Evolutionary conservation across 208 protist species (phyloP).

Genomic region (Leishmania martiniquensis): DNA sequence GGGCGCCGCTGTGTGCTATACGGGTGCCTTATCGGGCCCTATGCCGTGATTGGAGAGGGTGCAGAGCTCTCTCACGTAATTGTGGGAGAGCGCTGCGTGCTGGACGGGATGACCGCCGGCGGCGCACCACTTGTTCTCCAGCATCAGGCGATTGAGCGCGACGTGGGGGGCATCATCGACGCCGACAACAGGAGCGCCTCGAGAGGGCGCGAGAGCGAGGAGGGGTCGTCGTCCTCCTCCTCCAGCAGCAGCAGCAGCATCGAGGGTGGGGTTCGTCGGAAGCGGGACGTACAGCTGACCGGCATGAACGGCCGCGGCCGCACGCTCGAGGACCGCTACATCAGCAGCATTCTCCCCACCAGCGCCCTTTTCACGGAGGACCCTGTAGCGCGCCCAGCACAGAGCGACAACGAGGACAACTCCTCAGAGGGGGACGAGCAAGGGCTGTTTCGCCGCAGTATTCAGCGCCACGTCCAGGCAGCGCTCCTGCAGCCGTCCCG

Average conservation of each 20-base stretch:
- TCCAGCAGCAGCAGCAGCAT: slow-evolving; percentile 21
- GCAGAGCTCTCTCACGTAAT: slow-evolving; percentile 62
- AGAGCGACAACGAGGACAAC: slow-evolving; percentile 36
- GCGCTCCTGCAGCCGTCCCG: slow-evolving; percentile 49
- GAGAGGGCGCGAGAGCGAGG: not conserved
- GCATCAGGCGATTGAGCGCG: slow-evolving; percentile 24
- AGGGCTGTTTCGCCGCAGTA: slow-evolving; percentile 36
- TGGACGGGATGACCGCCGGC: slow-evolving; percentile 24
- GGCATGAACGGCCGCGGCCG: slow-evolving; percentile 41
- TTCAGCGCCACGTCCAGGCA: slow-evolving; percentile 45
- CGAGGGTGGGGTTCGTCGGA: not conserved
- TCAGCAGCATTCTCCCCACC: slow-evolving; percentile 45
- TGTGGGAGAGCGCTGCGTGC: slow-evolving; percentile 51
- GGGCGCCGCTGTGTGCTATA: slow-evolving; percentile 56
- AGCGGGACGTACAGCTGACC: slow-evolving; percentile 38
- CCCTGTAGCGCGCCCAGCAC: slow-evolving; percentile 34
- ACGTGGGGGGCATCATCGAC: slow-evolving; percentile 4
- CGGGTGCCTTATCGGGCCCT: slow-evolving; percentile 58
- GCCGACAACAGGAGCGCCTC: not conserved
- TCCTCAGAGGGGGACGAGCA: slow-evolving; percentile 46
- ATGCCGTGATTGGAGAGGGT: slow-evolving; percentile 47
- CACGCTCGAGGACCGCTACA: slow-evolving; percentile 33
- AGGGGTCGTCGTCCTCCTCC: slow-evolving; percentile 2
- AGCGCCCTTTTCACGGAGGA: slow-evolving; percentile 67
- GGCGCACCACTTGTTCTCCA: slow-evolving; percentile 21